Evolutionary conservation across 768 basidiomycete species (phyloP).

Genomic region (Rubroboletus satanas): DNA sequence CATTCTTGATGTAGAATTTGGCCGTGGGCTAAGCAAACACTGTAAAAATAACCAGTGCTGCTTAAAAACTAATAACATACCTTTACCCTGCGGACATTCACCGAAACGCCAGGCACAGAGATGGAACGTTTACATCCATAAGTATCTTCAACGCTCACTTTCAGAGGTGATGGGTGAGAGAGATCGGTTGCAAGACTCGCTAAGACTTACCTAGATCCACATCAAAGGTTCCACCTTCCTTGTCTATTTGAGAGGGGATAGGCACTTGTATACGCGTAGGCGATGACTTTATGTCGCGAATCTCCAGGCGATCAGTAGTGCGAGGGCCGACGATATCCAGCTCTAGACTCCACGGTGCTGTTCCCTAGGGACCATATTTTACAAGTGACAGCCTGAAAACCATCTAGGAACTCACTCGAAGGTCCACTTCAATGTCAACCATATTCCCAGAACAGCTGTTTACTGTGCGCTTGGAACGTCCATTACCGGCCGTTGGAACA

Average conservation of each 20-base stretch:
- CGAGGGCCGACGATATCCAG: constrained; percentile 76
- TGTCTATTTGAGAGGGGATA: constrained; percentile 63
- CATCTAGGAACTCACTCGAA: constrained; percentile 50
- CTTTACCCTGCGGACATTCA: constrained; percentile 79
- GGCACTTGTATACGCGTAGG: constrained; percentile 58
- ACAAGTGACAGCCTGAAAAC: not conserved
- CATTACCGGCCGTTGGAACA: constrained; percentile 36
- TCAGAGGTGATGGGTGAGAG: constrained; percentile 3
- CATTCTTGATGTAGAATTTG: constrained; percentile 72
- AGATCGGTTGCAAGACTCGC: not conserved
- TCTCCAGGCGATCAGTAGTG: constrained; percentile 53
- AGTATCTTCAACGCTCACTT: constrained; percentile 82
- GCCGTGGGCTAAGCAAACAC: constrained; percentile 63
- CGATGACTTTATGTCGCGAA: constrained; percentile 52
- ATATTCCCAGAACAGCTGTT: constrained; percentile 76
- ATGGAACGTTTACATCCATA: constrained; percentile 81
- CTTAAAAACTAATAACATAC: constrained; percentile 37
- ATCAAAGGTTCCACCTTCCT: constrained; percentile 72
- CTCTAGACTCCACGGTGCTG: constrained; percentile 85
- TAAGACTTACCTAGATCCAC: constrained; percentile 62
- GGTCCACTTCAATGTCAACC: constrained; percentile 76
- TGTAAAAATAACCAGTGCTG: not conserved
- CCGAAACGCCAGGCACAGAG: constrained; percentile 70
- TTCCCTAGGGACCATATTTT: constrained; percentile 52
- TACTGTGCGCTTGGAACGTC: constrained; percentile 50